phyloP scores from a whole-genome alignment of 2,329 filamentous ascomycete genomes.

The Daldinia sp. region DNA sequence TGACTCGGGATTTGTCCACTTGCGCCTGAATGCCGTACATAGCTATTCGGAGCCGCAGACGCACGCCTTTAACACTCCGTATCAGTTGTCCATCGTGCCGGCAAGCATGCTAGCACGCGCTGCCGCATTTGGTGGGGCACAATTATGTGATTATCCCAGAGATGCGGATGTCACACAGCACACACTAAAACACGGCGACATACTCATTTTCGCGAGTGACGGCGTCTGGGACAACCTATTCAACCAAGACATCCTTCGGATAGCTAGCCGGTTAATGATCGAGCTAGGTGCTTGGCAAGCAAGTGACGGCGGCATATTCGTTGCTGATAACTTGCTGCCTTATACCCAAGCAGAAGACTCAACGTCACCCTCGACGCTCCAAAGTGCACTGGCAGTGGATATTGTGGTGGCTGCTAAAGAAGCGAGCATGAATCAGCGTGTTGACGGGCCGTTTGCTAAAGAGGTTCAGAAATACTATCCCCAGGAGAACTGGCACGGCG shows the following conservation, averaged over 20 bases:
- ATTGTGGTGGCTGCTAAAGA: conserved; percentile 86
- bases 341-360: conserved; percentile 58
- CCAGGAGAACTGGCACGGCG: conserved; percentile 86
- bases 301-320: conserved; percentile 70
- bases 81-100: conserved; percentile 90
- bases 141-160: conserved; percentile 83
- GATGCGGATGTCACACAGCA: conserved; percentile 86
- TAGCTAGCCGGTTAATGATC: conserved; percentile 83
- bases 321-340: conserved; percentile 69
- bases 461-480: conserved; percentile 92
- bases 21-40: conserved; percentile 87
- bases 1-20: conserved; percentile 91
- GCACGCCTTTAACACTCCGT: conserved; percentile 97
- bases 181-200: conserved; percentile 86
- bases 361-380: conserved; percentile 66
- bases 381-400: conserved; percentile 81
- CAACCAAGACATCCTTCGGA: conserved; percentile 85
- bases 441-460: conserved; percentile 93
- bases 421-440: conserved; percentile 82
- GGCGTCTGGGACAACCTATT: conserved; percentile 97
- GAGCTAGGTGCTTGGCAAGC: conserved; percentile 79
- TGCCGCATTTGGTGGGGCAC: conserved; percentile 83
- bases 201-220: conserved; percentile 93
- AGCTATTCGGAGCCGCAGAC: conserved; percentile 87
- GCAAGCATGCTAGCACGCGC: conserved; percentile 82